Evolutionary conservation across 345 rosid species (phyloP).

Genomic region (Salix caprea): DNA sequence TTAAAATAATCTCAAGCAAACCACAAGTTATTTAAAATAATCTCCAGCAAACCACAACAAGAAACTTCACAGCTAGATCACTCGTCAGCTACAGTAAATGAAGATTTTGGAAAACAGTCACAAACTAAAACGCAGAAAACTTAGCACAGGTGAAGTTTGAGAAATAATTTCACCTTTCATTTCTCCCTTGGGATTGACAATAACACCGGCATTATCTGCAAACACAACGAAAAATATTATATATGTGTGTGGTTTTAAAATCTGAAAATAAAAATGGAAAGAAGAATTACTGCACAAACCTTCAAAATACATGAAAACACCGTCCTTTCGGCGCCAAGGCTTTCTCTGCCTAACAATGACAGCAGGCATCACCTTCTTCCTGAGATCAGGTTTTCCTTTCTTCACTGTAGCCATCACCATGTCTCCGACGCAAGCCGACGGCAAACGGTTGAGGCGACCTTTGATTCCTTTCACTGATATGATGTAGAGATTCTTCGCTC

Average conservation of each 20-base stretch:
- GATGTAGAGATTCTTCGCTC: slow-evolving; percentile 93
- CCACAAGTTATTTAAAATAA: too few species aligned
- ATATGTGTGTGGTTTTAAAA: too few species aligned
- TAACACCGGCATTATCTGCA: slow-evolving; percentile 92
- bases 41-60: too few species aligned
- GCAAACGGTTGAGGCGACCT: slow-evolving; percentile 83
- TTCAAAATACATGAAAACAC: slow-evolving; percentile 96
- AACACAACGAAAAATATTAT: not conserved
- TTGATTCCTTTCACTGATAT: slow-evolving; percentile 95
- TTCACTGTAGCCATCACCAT: slow-evolving; percentile 99
- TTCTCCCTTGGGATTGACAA: slow-evolving; percentile 87
- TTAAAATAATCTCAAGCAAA: too few species aligned
- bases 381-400: slow-evolving; percentile 91
- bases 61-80: too few species aligned
- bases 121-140: not conserved
- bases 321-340: slow-evolving; percentile 99
- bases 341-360: slow-evolving; percentile 93
- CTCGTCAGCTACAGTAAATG: too few species aligned
- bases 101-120: too few species aligned
- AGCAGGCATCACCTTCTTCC: slow-evolving; percentile 95
- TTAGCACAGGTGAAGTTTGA: not conserved
- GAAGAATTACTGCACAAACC: slow-evolving; percentile 30
- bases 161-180: slow-evolving; percentile 62
- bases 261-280: not conserved
- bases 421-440: slow-evolving; percentile 92